Percentiles rank a stretch among this genome's conserved stretches.
These are phyloP conservation scores for Amylocystis lapponica DNA, from an alignment of 768 basidiomycete genomes.

Conservation along the genomic window DNA sequence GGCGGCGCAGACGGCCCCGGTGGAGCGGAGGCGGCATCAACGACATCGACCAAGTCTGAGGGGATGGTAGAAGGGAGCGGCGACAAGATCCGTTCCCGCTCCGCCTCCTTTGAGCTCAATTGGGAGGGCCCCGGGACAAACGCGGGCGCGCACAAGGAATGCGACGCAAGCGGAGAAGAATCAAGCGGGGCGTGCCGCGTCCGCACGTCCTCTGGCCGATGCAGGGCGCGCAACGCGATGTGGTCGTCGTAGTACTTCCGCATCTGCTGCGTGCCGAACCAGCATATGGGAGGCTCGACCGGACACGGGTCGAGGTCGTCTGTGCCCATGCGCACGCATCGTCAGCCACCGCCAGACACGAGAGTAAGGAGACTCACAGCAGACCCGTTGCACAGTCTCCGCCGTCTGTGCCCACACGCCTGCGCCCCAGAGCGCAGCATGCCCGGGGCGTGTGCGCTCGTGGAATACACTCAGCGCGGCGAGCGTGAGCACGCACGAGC, in stretches of 20 bases:
- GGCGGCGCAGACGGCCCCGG: too few species aligned
- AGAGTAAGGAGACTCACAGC: slow-evolving; percentile 36
- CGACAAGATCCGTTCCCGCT: too few species aligned
- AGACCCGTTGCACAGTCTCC: slow-evolving; percentile 44
- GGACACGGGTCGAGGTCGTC: neutral
- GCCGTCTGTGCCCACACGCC: slow-evolving; percentile 44
- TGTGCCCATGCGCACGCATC: neutral
- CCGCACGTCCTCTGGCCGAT: neutral
- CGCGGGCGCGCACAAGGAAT: too few species aligned
- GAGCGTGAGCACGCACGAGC: slow-evolving; percentile 43
- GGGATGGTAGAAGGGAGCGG: too few species aligned
- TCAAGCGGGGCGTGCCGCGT: too few species aligned
- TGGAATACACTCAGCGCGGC: slow-evolving; percentile 58
- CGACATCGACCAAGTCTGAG: too few species aligned
- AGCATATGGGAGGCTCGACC: too few species aligned
- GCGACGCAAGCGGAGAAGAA: too few species aligned
- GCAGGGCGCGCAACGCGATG: neutral
- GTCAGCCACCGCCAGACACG: neutral
- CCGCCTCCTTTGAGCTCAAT: too few species aligned
- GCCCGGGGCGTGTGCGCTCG: slow-evolving; percentile 46
- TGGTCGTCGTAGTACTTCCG: neutral
- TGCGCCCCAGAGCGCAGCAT: slow-evolving; percentile 62
- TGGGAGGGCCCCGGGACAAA: too few species aligned
- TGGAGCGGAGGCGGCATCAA: too few species aligned
- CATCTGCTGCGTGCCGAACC: neutral